phyloP scores from a whole-genome alignment of 2,329 filamentous ascomycete species.

The Exophiala viscosa region DNA sequence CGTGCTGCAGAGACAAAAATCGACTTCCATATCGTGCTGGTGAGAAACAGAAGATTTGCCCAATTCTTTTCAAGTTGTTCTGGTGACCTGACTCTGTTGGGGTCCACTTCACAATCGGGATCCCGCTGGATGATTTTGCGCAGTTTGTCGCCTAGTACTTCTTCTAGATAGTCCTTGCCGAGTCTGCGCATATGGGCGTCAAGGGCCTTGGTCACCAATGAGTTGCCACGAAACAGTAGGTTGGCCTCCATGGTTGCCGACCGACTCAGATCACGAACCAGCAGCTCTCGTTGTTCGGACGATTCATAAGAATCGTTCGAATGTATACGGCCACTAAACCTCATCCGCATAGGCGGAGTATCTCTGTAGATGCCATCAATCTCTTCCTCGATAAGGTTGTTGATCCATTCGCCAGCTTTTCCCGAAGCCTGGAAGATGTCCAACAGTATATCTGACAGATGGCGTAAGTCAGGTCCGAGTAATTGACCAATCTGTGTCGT shows the following conservation, averaged over 20 bases:
- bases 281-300: slow-evolving; percentile 55
- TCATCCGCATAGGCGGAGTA: slow-evolving; percentile 60
- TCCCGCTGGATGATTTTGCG: slow-evolving; percentile 86
- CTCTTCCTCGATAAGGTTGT: slow-evolving; percentile 89
- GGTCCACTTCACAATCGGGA: slow-evolving; percentile 91
- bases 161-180: slow-evolving; percentile 87
- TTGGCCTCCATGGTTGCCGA: slow-evolving; percentile 77
- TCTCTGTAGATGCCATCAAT: slow-evolving; percentile 91
- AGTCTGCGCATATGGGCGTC: slow-evolving; percentile 94
- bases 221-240: slow-evolving; percentile 90
- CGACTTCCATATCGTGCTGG: slow-evolving; percentile 78
- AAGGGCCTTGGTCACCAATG: slow-evolving; percentile 84
- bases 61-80: slow-evolving; percentile 82
- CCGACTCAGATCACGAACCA: slow-evolving; percentile 62
- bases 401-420: slow-evolving; percentile 81
- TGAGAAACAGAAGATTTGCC: slow-evolving; percentile 70
- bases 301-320: slow-evolving; percentile 58
- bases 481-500: slow-evolving; percentile 80
- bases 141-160: slow-evolving; percentile 79
- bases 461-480: slow-evolving; percentile 51
- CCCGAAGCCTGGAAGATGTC: slow-evolving; percentile 96
- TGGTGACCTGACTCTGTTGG: slow-evolving; percentile 63
- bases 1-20: slow-evolving; percentile 71
- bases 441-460: slow-evolving; percentile 36
- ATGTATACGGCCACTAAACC: slow-evolving; percentile 62